Conservation (phyloP, 2,329 filamentous ascomycete species). For the Mariannaea sp. region DNA sequence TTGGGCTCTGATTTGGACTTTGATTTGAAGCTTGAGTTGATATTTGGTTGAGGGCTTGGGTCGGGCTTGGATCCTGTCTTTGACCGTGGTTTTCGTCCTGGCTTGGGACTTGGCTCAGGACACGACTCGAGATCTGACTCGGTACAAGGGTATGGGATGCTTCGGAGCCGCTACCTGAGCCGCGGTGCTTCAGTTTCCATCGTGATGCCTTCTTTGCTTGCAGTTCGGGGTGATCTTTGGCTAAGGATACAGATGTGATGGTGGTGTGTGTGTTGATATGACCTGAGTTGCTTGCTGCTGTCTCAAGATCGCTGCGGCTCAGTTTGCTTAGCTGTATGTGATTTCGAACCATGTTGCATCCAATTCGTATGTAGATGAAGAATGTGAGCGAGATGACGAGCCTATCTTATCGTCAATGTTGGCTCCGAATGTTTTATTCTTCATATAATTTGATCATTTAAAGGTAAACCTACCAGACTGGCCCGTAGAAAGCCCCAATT, state of each 20-base stretch:
- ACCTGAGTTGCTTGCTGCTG: background rate
- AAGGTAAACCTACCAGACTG: constrained; percentile 4
- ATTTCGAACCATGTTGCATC: constrained; percentile 12
- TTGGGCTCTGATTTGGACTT: no score
- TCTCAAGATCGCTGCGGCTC: constrained; percentile 9
- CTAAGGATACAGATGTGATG: constrained; percentile 1
- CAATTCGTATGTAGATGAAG: constrained; percentile 15
- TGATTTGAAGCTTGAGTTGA: no score
- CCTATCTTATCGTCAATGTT: background rate
- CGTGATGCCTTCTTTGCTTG: background rate
- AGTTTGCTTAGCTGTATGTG: constrained; percentile 6
- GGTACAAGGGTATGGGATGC: background rate
- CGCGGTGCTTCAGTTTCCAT: background rate
- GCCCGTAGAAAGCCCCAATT: constrained; percentile 12
- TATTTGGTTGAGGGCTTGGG: no score
- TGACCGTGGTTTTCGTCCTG: no score
- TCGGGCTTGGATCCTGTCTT: no score
- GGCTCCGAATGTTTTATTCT: background rate
- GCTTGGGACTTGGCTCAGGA: no score
- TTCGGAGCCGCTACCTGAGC: background rate
- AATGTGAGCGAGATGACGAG: constrained; percentile 8
- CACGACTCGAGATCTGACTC: no score
- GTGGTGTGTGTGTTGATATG: constrained; percentile 9
- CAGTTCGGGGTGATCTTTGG: background rate
- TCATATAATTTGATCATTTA: no score